phyloP scores from a whole-genome alignment of 768 basidiomycete genomes.

The Suillus spraguei region DNA sequence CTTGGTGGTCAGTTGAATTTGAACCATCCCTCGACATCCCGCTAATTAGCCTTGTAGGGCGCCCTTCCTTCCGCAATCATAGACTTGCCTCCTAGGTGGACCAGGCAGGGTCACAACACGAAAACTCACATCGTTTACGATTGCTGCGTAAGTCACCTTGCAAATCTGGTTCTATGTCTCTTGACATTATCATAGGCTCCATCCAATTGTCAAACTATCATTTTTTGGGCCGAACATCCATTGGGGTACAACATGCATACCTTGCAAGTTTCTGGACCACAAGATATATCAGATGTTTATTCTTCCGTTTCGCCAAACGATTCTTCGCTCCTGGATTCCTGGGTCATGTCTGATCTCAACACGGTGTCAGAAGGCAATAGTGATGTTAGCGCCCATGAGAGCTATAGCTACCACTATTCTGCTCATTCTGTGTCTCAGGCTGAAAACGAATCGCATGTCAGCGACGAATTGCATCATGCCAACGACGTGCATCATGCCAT shows the following conservation, averaged over 20 bases:
- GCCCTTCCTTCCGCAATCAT: too few species aligned
- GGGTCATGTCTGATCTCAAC: not conserved
- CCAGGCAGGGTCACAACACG: not conserved
- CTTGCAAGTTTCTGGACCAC: not conserved
- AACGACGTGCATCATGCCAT: not conserved
- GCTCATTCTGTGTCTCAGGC: not conserved
- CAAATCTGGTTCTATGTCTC: not conserved
- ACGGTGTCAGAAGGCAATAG: not conserved
- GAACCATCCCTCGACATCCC: not conserved
- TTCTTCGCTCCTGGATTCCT: not conserved
- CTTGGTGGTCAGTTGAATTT: not conserved
- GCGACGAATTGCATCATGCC: too few species aligned
- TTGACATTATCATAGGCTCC: not conserved
- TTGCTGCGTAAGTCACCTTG: not conserved
- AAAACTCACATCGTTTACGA: not conserved
- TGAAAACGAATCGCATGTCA: not conserved
- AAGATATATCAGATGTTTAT: not conserved
- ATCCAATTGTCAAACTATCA: not conserved
- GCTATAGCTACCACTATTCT: not conserved
- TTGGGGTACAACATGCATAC: not conserved
- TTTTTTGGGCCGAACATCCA: not conserved
- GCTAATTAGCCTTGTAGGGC: not conserved
- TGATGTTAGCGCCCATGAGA: not conserved
- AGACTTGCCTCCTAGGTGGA: too few species aligned
- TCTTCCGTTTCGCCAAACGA: not conserved